Evolutionary conservation across 805 yeast genomes (phyloP).

Genomic region (Metschnikowia kunwiensis): DNA sequence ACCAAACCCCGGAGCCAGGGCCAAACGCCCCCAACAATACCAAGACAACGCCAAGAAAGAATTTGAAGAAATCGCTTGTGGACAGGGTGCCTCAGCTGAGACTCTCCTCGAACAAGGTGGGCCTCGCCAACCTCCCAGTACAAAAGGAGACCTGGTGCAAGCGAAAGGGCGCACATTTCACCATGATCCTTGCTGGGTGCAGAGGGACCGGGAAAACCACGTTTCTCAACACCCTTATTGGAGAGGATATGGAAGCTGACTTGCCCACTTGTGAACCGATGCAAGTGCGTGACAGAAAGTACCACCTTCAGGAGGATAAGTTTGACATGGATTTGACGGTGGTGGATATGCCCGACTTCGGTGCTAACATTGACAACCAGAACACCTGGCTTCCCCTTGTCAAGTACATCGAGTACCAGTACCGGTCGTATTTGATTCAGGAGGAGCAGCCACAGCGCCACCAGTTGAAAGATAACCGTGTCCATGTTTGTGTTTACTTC

Average conservation of each 20-base stretch:
- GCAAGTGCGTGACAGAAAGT: constrained; percentile 22
- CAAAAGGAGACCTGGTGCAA: constrained; percentile 26
- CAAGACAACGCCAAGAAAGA: constrained; percentile 7
- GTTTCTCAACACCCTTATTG: constrained; percentile 26
- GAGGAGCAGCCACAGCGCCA: constrained; percentile 48
- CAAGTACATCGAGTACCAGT: constrained; percentile 77
- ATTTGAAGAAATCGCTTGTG: constrained; percentile 11
- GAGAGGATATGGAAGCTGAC: constrained; percentile 16
- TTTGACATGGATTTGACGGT: constrained; percentile 59
- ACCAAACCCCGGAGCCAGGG: constrained; percentile 6
- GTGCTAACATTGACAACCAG: constrained; percentile 58
- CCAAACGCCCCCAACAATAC: constrained; percentile 1
- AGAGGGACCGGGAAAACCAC: constrained; percentile 27
- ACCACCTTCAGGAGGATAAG: constrained; percentile 56
- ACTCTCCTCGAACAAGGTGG: constrained; percentile 14
- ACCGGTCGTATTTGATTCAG: constrained; percentile 61
- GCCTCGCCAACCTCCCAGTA: constrained; percentile 25
- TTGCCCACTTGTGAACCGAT: constrained; percentile 9
- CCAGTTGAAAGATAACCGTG: constrained; percentile 53
- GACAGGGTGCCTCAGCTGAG: constrained; percentile 19
- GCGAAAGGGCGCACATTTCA: constrained; percentile 33
- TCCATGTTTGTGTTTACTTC: constrained; percentile 85
- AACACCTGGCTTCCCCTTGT: constrained; percentile 44
- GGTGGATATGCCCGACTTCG: constrained; percentile 75
- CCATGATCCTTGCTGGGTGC: constrained; percentile 38